phyloP scores from a whole-genome alignment of 805 yeast genomes.

The Torulaspora gathmanii region DNA sequence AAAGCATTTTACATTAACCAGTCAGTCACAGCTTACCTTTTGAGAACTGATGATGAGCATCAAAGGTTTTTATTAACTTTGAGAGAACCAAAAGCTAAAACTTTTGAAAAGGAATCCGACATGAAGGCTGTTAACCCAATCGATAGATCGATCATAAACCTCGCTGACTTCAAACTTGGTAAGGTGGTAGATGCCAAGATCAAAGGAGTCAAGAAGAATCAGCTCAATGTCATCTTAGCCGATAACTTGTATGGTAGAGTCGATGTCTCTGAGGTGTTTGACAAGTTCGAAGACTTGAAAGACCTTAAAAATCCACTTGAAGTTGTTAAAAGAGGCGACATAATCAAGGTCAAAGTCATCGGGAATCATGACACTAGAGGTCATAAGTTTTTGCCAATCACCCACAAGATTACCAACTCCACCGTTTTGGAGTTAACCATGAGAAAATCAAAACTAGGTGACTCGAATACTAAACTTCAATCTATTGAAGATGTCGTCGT shows the following conservation, averaged over 20 bases:
- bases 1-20: slow-evolving; percentile 58
- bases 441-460: slow-evolving; percentile 39
- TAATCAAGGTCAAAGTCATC: slow-evolving; percentile 58
- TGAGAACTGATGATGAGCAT: slow-evolving; percentile 62
- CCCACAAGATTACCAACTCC: slow-evolving; percentile 53
- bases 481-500: slow-evolving; percentile 42
- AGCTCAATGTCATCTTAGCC: slow-evolving; percentile 69
- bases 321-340: slow-evolving; percentile 53
- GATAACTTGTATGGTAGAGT: slow-evolving; percentile 76
- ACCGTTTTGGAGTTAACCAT: slow-evolving; percentile 62
- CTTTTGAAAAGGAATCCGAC: slow-evolving; percentile 14
- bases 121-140: slow-evolving; percentile 50
- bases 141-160: slow-evolving; percentile 46
- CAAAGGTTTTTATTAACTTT: slow-evolving; percentile 67
- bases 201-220: slow-evolving; percentile 62
- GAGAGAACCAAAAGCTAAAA: slow-evolving; percentile 35
- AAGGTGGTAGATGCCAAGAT: slow-evolving; percentile 54
- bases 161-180: slow-evolving; percentile 57
- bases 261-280: slow-evolving; percentile 68
- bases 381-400: slow-evolving; percentile 61
- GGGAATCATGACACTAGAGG: slow-evolving; percentile 72
- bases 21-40: slow-evolving; percentile 63
- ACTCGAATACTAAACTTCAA: slow-evolving; percentile 30
- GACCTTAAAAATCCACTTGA: slow-evolving; percentile 56
- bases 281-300: slow-evolving; percentile 47